phyloP scores from a whole-genome alignment of 2,329 filamentous ascomycete species.

The Sporothrix inflata region DNA sequence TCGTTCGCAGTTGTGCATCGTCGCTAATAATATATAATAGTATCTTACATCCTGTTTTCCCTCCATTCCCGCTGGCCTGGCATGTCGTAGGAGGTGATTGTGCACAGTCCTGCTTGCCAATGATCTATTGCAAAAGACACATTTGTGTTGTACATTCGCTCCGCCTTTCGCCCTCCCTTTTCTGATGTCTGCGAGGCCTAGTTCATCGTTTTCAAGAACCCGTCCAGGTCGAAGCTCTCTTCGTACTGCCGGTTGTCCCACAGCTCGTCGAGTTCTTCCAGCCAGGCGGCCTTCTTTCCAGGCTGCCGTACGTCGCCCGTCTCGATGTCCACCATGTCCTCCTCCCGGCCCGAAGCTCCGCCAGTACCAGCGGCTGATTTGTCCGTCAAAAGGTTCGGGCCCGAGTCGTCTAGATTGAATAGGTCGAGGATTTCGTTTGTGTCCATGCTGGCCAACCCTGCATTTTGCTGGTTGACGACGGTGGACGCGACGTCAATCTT shows the following conservation, averaged over 20 bases:
- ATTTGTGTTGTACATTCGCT: constrained; percentile 9
- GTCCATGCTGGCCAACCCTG: constrained; percentile 92
- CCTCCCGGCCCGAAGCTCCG: constrained; percentile 59
- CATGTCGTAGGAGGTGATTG: background rate
- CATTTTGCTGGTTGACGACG: constrained; percentile 98
- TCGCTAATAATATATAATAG: constrained; percentile 16
- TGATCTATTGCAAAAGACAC: background rate
- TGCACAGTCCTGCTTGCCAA: background rate
- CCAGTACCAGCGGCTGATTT: constrained; percentile 52
- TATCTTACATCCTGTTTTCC: constrained; percentile 1
- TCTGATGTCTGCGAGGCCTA: constrained; percentile 36
- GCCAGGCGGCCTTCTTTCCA: constrained; percentile 88
- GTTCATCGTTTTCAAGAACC: constrained; percentile 93
- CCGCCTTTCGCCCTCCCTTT: background rate
- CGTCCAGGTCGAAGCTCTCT: constrained; percentile 95
- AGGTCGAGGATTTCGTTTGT: constrained; percentile 97
- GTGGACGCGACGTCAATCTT: constrained; percentile 99
- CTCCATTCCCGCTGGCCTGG: background rate
- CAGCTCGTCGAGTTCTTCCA: constrained; percentile 91
- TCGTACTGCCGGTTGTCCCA: constrained; percentile 99
- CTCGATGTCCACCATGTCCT: constrained; percentile 91
- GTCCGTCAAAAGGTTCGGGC: constrained; percentile 65
- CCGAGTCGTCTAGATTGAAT: constrained; percentile 85
- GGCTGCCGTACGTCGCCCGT: constrained; percentile 91
- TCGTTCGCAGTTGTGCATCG: background rate